Conservation (phyloP, 345 rosid genomes). For the Erodium maritimum region DNA sequence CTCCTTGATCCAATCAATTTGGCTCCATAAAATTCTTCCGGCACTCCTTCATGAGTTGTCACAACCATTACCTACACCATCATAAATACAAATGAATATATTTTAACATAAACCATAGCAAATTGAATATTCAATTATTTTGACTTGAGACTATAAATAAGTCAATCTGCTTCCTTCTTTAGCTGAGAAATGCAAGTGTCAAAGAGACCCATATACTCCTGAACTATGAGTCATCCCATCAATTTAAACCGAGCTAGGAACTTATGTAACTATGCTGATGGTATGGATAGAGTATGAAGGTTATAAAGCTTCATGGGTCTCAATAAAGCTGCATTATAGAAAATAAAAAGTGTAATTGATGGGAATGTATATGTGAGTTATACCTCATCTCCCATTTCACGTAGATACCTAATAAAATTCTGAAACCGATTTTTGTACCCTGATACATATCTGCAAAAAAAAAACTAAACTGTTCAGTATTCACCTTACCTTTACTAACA, state of each 20-base stretch:
- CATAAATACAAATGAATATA: slow-evolving; percentile 5
- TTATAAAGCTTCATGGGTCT: too few relatives aligned
- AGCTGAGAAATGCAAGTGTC: not conserved
- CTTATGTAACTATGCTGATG: too few relatives aligned
- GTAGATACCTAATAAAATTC: slow-evolving; percentile 79
- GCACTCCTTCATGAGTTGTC: slow-evolving; percentile 98
- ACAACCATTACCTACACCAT: slow-evolving; percentile 73
- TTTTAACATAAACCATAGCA: not conserved
- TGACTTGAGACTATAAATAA: not conserved
- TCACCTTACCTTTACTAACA: slow-evolving; percentile 1
- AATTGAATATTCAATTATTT: not conserved
- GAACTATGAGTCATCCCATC: too few relatives aligned
- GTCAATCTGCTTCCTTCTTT: not conserved
- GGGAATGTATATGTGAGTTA: not conserved
- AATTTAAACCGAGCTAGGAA: too few relatives aligned
- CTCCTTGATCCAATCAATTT: slow-evolving; percentile 88
- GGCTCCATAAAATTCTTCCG: slow-evolving; percentile 88
- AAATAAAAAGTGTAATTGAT: not conserved
- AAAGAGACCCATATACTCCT: not conserved
- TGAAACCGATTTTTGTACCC: slow-evolving; percentile 97
- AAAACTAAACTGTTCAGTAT: slow-evolving; percentile 8
- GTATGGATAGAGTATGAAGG: too few relatives aligned
- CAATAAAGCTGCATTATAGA: too few relatives aligned
- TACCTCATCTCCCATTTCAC: slow-evolving; percentile 99
- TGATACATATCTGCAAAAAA: slow-evolving; percentile 71